A percentile compares a stretch with the other conserved stretches of the same genome.
phyloP scores from a whole-genome alignment of 306 rosid species.

The Lathyrus oleraceus region DNA sequence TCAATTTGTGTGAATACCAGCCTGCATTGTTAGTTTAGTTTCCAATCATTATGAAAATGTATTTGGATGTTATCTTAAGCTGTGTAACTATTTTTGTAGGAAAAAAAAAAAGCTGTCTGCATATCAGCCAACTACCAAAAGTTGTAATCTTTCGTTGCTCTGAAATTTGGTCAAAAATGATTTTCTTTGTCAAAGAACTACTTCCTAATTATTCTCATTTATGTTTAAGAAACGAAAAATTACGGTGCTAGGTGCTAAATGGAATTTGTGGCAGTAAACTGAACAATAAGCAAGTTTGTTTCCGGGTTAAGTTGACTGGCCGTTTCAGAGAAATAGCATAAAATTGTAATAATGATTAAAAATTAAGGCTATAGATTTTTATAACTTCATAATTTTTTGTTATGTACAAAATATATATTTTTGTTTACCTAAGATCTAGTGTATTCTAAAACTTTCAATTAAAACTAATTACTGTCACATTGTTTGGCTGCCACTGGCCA shows the following conservation, averaged over 20 bases:
- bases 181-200: neutral
- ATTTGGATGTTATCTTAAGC: conserved; percentile 7
- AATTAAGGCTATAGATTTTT: too few species aligned
- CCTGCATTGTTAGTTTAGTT: neutral
- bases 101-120: neutral
- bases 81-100: neutral
- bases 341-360: too few species aligned
- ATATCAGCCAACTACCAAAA: neutral
- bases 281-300: neutral
- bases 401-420: too few species aligned
- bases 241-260: neutral
- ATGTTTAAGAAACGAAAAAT: neutral
- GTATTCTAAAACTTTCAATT: too few species aligned
- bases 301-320: too few species aligned
- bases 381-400: too few species aligned
- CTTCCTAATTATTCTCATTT: neutral
- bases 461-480: too few species aligned
- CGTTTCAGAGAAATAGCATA: too few species aligned
- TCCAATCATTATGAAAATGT: conserved; percentile 6
- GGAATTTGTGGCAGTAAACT: neutral
- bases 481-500: too few species aligned
- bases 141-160: neutral
- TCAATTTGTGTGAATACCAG: conserved; percentile 5
- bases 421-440: too few species aligned
- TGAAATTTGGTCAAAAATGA: neutral